Evolutionary conservation across 2,329 filamentous ascomycete species (phyloP), one percentile per base, ranked within the genome.

Genomic region (Thyridium curvatum): DNA sequence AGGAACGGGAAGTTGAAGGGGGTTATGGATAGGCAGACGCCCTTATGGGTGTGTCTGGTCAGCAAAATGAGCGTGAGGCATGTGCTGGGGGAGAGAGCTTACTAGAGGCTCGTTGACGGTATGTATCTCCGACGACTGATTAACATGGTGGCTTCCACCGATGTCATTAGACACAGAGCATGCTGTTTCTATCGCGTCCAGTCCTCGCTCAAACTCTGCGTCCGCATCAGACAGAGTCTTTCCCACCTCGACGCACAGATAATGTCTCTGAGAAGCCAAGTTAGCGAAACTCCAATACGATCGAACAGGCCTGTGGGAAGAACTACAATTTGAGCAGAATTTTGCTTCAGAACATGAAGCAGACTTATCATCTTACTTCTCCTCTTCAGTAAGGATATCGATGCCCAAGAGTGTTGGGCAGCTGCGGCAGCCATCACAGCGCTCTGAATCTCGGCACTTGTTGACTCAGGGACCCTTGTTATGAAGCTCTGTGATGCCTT

Each of bases 71-170:
- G 6, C 10, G 21, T 26, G 10, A 60, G 82, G 82, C 5, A 77
- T 78, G 62, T 77, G 82, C 49, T 82, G 82, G 43, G 77, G 75
- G 26, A 78, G 77, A 30, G 79, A 73, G 33, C 82, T 72, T 47
- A 79, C 79, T 48, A 83, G 58, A 39, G 79, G 79, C 59, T 83
- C 79, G 36, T 72, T 68, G 61, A 83, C 83, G 46, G 71, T 79
- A 45, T 78, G 64, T 8, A 79, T 83, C 64, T 83, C 79, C 79
- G 83, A 83, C 50, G 83, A 79, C 66, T 82, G 81, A 30, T 73
- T 70, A 14, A 83, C 79, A 59, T 83, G 77, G 28, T 83, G 64
- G n/a, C 83, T 72, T 58, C 82, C 78, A 30, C 79, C 79, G 8
- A 82, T 65, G 57, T 82, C 78, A 2, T 75, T 79, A 2, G 79